These are phyloP conservation scores for Pseudocercospora cruenta DNA, from an alignment of 2,329 filamentous ascomycete species.

Conservation along the genomic window DNA sequence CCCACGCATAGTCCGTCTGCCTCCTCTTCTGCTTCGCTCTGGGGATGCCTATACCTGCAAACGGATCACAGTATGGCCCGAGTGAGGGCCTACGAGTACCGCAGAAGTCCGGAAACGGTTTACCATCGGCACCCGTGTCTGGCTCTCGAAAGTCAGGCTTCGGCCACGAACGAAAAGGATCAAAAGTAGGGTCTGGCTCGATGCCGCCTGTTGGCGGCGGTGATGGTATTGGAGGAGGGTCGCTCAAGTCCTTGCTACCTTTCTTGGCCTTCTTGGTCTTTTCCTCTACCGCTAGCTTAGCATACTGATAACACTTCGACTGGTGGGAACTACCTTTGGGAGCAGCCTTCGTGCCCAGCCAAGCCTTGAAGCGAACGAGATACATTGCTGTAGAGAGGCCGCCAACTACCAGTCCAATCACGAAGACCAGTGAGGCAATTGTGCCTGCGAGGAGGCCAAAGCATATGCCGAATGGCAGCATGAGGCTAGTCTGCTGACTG, in stretches of 20 bases:
- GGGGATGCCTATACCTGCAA: not conserved
- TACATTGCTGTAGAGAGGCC: not conserved
- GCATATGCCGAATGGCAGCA: not conserved
- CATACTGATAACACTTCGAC: not conserved
- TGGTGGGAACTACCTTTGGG: not conserved
- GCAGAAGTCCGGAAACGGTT: not conserved
- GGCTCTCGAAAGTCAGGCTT: not conserved
- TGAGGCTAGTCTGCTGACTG: not conserved
- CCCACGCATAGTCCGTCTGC: not conserved
- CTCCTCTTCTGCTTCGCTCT: not conserved
- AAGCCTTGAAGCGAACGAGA: not conserved
- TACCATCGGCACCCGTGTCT: not conserved
- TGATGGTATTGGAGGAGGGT: not conserved
- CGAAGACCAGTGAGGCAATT: not conserved
- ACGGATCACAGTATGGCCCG: not conserved
- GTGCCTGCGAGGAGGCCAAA: not conserved
- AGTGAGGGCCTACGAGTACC: not conserved
- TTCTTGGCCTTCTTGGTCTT: not conserved
- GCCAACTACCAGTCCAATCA: not conserved
- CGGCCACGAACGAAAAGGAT: not conserved
- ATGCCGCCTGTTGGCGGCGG: not conserved
- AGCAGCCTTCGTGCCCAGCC: not conserved
- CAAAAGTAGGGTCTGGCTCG: not conserved
- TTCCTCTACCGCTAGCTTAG: not conserved
- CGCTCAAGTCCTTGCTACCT: not conserved